Evolutionary conservation across 345 rosid species (phyloP).

Genomic region (Brassica rapa): DNA sequence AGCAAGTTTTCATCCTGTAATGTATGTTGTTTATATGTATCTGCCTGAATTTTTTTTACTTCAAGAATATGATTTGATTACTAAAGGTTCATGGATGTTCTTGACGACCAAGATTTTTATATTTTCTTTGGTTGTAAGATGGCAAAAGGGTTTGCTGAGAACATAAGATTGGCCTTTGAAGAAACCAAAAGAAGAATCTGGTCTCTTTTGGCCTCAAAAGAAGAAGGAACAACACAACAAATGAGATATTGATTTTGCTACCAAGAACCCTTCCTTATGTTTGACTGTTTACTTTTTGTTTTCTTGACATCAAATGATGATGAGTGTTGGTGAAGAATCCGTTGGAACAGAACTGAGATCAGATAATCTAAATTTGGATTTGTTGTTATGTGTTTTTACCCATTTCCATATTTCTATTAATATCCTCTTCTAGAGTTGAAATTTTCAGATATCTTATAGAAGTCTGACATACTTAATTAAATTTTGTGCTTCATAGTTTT

Average conservation of each 20-base stretch:
- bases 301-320: constrained; percentile 19
- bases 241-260: constrained; percentile 10
- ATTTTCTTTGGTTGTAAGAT: not conserved
- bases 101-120: constrained; percentile 16
- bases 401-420: constrained; percentile 30
- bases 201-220: constrained; percentile 46
- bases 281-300: constrained; percentile 10
- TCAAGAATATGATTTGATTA: constrained; percentile 37
- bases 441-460: not conserved
- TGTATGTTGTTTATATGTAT: constrained; percentile 29
- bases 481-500: constrained; percentile 12
- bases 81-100: constrained; percentile 38
- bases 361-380: constrained; percentile 33
- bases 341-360: constrained; percentile 30
- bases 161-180: constrained; percentile 36
- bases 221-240: constrained; percentile 16
- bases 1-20: constrained; percentile 36
- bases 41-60: constrained; percentile 33
- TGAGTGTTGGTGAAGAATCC: constrained; percentile 24
- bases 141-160: constrained; percentile 36
- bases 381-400: constrained; percentile 24
- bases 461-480: not conserved
- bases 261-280: constrained; percentile 1
- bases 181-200: constrained; percentile 49
- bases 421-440: constrained; percentile 28